phyloP scores from a whole-genome alignment of 1,284 basidiomycete species.

The Erythrobasidium hasegawianum region DNA sequence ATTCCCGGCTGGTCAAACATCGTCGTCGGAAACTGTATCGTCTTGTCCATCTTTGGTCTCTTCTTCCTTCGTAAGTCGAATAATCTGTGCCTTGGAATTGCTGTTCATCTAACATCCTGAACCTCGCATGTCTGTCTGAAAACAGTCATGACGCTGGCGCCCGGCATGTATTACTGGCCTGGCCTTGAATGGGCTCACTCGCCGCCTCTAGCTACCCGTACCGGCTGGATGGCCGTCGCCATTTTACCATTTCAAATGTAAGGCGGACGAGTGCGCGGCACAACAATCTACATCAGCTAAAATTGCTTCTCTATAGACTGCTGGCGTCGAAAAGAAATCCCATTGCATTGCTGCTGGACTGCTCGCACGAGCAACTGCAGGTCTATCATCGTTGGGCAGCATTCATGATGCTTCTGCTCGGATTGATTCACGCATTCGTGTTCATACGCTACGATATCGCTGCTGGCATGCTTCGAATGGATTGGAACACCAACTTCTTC shows the following conservation, averaged over 20 bases:
- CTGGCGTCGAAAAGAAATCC: constrained; percentile 26
- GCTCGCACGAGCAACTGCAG: constrained; percentile 24
- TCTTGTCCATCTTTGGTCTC: constrained; percentile 10
- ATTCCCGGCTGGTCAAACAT: constrained; percentile 26
- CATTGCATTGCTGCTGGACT: constrained; percentile 11
- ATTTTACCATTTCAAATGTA: constrained; percentile 23
- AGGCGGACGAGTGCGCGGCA: background rate
- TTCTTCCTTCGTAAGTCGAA: constrained; percentile 24
- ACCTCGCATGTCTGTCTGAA: too few species aligned
- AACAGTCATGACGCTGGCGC: constrained; percentile 23
- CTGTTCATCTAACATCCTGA: too few species aligned
- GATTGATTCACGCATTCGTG: constrained; percentile 25
- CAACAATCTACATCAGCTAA: background rate
- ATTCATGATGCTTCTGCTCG: constrained; percentile 26
- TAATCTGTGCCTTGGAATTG: too few species aligned
- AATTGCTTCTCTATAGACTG: background rate
- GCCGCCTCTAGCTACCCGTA: constrained; percentile 28
- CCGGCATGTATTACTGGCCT: constrained; percentile 33
- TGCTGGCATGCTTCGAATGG: constrained; percentile 9
- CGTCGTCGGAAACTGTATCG: constrained; percentile 17
- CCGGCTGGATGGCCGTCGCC: constrained; percentile 29
- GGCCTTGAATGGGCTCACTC: constrained; percentile 13
- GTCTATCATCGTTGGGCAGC: constrained; percentile 26
- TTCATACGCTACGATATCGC: constrained; percentile 15
- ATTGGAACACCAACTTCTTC: constrained; percentile 2